phyloP scores from a whole-genome alignment of 805 yeast species.

The Blastobotrys mokoenaii region DNA sequence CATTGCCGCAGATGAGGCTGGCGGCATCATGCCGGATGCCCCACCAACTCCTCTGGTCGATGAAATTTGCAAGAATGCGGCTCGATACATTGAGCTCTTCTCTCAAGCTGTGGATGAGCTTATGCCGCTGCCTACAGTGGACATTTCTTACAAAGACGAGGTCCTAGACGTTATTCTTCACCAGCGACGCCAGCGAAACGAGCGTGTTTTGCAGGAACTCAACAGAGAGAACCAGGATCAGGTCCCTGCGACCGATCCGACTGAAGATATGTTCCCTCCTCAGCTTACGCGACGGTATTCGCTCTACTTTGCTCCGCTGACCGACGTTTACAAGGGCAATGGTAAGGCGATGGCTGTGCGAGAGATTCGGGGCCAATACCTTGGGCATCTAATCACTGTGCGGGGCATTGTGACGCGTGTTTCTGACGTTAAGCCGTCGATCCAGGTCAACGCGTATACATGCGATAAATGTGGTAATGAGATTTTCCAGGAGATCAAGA shows the following conservation, averaged over 20 bases:
- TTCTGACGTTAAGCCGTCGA: constrained; percentile 91
- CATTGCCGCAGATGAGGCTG: constrained; percentile 27
- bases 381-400: constrained; percentile 84
- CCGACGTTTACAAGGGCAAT: constrained; percentile 26
- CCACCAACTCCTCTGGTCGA: constrained; percentile 35
- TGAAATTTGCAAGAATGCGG: constrained; percentile 62
- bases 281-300: constrained; percentile 79
- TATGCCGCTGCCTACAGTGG: constrained; percentile 81
- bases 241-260: constrained; percentile 8
- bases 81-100: constrained; percentile 72
- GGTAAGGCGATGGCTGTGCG: constrained; percentile 74
- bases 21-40: constrained; percentile 19
- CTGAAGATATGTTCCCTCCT: constrained; percentile 64
- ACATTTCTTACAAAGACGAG: constrained; percentile 72
- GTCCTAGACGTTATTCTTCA: constrained; percentile 88
- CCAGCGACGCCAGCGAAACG: constrained; percentile 80
- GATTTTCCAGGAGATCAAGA: constrained; percentile 87
- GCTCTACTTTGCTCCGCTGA: constrained; percentile 77
- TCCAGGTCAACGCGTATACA: constrained; percentile 87
- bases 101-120: constrained; percentile 66
- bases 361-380: constrained; percentile 71
- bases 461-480: constrained; percentile 98
- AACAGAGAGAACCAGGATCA: constrained; percentile 10
- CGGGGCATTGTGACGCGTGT: constrained; percentile 94
- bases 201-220: constrained; percentile 45